phyloP scores from a whole-genome alignment of 495 filamentous ascomycete species.

The Chaetomium tenue region DNA sequence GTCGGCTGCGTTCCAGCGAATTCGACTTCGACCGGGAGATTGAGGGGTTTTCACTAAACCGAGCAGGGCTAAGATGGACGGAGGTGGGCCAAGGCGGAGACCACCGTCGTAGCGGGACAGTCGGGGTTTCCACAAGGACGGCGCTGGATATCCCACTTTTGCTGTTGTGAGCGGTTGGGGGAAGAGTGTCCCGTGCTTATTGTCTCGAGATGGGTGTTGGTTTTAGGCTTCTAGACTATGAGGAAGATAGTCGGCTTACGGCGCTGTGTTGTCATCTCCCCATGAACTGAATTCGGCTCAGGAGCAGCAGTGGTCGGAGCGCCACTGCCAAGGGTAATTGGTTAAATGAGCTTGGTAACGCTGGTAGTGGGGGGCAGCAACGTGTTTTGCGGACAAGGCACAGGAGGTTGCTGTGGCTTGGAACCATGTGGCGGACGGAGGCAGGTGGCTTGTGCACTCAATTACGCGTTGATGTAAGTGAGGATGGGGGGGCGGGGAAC shows the following conservation, averaged over 20 bases:
- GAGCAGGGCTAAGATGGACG: slow-evolving; percentile 12
- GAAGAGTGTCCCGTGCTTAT: neutral
- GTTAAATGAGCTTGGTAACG: too few relatives aligned
- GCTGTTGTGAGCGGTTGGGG: neutral
- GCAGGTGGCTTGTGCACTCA: neutral
- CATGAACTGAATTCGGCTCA: neutral
- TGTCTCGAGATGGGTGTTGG: neutral
- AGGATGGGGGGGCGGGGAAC: too few relatives aligned
- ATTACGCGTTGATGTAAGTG: neutral
- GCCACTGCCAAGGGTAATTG: slow-evolving; percentile 6
- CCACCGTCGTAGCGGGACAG: slow-evolving; percentile 7
- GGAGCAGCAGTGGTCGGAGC: neutral
- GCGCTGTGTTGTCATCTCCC: slow-evolving; percentile 10
- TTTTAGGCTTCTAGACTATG: neutral
- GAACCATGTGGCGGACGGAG: too few relatives aligned
- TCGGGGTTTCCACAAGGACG: neutral
- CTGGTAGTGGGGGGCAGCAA: too few relatives aligned
- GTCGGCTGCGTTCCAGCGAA: slow-evolving; percentile 8
- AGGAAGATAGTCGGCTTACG: neutral
- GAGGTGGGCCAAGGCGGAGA: slow-evolving; percentile 17
- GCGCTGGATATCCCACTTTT: neutral
- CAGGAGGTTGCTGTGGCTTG: too few relatives aligned
- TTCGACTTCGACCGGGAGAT: neutral
- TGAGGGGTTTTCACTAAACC: slow-evolving; percentile 29
- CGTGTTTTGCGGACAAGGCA: too few relatives aligned